Conservation (phyloP, 202 grass and related monocot species). For the Tripidium arundinaceum region DNA sequence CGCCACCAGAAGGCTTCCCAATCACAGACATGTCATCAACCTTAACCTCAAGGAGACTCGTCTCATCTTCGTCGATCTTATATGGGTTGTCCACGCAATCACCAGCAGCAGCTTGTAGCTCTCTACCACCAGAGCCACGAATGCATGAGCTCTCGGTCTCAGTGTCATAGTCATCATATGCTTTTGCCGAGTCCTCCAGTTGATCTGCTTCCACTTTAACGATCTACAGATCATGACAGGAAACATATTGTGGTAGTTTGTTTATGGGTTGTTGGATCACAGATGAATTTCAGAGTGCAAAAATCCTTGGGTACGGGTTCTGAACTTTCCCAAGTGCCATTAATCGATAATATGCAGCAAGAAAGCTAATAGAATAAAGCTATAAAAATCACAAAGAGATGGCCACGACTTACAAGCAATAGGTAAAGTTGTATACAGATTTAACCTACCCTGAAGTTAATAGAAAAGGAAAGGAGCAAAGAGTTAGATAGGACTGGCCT, state of each 20-base stretch:
- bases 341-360: background rate
- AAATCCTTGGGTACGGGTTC: background rate
- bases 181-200: background rate
- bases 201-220: conserved; percentile 21
- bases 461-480: background rate
- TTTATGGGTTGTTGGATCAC: background rate
- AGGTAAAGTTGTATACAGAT: background rate
- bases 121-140: background rate
- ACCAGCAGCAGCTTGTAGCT: background rate
- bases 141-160: background rate
- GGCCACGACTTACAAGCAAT: background rate
- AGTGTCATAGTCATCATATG: background rate
- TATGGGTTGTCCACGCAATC: background rate
- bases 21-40: background rate
- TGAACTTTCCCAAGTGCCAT: background rate
- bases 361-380: background rate
- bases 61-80: background rate
- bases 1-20: background rate
- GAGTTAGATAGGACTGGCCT: conserved; percentile 11
- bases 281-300: background rate
- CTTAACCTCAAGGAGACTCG: background rate
- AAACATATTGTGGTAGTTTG: conserved; percentile 14
- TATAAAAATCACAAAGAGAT: background rate
- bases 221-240: conserved; percentile 30
- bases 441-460: background rate